These are phyloP conservation scores for Zygosaccharomyces pseudobailii DNA, from an alignment of 1,139 yeast genomes.

Conservation along the genomic window DNA sequence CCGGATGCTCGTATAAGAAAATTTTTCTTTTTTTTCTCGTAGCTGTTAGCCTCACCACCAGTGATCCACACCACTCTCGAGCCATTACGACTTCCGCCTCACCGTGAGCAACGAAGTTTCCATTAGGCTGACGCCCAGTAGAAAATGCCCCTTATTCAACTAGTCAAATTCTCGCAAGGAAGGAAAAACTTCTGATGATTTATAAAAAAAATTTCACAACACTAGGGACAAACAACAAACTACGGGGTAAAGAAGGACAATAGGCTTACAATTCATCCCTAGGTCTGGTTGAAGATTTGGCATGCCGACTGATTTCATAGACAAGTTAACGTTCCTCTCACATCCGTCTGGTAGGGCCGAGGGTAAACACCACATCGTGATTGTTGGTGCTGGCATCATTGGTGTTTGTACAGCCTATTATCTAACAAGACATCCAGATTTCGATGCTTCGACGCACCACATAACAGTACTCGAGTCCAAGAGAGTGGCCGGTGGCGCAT, in stretches of 20 bases:
- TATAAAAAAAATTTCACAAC: constrained; percentile 1
- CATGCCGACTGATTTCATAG: constrained; percentile 19
- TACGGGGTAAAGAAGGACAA: not conserved
- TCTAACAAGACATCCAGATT: constrained; percentile 75
- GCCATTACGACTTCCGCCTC: not conserved
- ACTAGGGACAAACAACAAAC: not conserved
- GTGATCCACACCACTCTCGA: not conserved
- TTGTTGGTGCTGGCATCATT: constrained; percentile 92
- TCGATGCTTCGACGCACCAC: constrained; percentile 65
- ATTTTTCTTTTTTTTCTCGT: not conserved
- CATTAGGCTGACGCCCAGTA: not conserved
- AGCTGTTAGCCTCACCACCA: not conserved
- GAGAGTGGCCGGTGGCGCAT: constrained; percentile 95
- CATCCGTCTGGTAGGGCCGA: constrained; percentile 53
- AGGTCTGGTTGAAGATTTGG: not conserved
- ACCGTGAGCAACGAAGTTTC: not conserved
- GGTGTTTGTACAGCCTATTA: constrained; percentile 95
- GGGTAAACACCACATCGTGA: constrained; percentile 64
- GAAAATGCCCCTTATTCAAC: constrained; percentile 1
- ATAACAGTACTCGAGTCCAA: constrained; percentile 87
- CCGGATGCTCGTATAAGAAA: not conserved
- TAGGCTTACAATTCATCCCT: not conserved
- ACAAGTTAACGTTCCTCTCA: constrained; percentile 37
- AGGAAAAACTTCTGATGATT: not conserved
- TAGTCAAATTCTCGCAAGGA: constrained; percentile 4